Evolutionary conservation across 305 asterid species (phyloP).

Genomic region (Fraxinus platypoda): DNA sequence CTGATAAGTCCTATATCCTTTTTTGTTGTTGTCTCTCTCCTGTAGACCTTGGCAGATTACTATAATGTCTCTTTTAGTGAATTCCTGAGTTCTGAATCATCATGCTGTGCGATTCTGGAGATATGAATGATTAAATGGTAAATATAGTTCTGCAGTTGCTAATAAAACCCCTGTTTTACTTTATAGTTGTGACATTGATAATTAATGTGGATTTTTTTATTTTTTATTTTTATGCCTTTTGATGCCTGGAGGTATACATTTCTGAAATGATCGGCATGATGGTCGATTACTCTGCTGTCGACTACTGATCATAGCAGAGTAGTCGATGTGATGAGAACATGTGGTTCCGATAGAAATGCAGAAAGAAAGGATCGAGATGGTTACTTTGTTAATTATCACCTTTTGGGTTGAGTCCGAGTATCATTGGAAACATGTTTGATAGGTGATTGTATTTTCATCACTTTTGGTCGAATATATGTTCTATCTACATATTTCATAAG

Average conservation of each 20-base stretch:
- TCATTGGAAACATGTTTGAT: not conserved
- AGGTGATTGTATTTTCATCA: not conserved
- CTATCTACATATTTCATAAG: not conserved
- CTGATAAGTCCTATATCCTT: not conserved
- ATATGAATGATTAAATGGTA: not conserved
- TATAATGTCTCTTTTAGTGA: not conserved
- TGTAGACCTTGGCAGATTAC: constrained; percentile 11
- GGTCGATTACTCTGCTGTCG: not conserved
- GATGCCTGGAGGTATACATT: not conserved
- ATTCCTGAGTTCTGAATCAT: not conserved
- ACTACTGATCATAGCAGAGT: not conserved
- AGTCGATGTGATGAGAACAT: not conserved
- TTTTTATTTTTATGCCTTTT: not conserved
- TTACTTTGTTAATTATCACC: not conserved
- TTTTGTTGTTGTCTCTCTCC: constrained; percentile 13
- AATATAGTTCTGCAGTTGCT: not conserved
- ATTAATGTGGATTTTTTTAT: not conserved
- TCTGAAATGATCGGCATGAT: not conserved
- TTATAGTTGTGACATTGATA: not conserved
- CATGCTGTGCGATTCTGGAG: not conserved
- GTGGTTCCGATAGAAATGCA: not conserved
- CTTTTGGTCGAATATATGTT: not conserved
- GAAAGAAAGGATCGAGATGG: not conserved
- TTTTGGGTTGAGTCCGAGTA: not conserved
- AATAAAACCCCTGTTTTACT: not conserved